These are phyloP conservation scores for Neckera pumila DNA, from an alignment of 225 moss, liverwort and hornwort genomes.

Conservation along the genomic window DNA sequence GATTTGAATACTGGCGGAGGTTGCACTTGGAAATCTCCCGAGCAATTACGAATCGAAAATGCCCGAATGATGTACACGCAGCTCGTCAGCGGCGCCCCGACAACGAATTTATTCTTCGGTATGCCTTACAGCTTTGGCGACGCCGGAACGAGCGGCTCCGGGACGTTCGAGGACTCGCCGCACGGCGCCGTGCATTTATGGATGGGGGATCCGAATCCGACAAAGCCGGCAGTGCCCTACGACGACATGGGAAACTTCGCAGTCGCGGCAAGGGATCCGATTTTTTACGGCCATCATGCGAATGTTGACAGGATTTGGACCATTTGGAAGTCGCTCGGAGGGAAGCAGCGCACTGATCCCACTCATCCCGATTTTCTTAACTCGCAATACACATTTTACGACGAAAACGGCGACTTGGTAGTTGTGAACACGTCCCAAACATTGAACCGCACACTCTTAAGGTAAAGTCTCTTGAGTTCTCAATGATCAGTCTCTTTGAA, in stretches of 20 bases:
- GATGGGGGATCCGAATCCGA: slow-evolving; percentile 14
- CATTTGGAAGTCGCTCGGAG: slow-evolving; percentile 15
- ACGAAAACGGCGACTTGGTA: slow-evolving; percentile 39
- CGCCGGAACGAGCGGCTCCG: not conserved
- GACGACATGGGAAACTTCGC: slow-evolving; percentile 35
- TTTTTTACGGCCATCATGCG: slow-evolving; percentile 1
- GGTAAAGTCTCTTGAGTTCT: not conserved
- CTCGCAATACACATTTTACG: slow-evolving; percentile 31
- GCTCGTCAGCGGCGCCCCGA: slow-evolving; percentile 15
- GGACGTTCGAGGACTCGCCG: slow-evolving; percentile 26
- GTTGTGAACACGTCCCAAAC: slow-evolving; percentile 33
- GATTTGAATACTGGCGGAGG: slow-evolving; percentile 8
- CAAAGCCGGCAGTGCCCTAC: not conserved
- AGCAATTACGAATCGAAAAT: slow-evolving; percentile 5
- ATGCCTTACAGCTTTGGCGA: slow-evolving; percentile 22
- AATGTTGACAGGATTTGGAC: slow-evolving; percentile 30
- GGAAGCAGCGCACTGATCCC: slow-evolving; percentile 1
- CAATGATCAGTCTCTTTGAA: not conserved
- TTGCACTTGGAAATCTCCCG: slow-evolving; percentile 3
- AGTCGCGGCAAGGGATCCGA: slow-evolving; percentile 9
- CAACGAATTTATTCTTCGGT: slow-evolving; percentile 19
- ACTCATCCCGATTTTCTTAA: slow-evolving; percentile 25
- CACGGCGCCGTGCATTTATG: slow-evolving; percentile 33
- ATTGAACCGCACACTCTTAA: not conserved
- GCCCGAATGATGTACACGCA: slow-evolving; percentile 10